A percentile compares a stretch with the other conserved stretches of the same genome.
Evolutionary conservation across 495 filamentous ascomycete species (phyloP).

Genomic region (Bryoglossum gracile): DNA sequence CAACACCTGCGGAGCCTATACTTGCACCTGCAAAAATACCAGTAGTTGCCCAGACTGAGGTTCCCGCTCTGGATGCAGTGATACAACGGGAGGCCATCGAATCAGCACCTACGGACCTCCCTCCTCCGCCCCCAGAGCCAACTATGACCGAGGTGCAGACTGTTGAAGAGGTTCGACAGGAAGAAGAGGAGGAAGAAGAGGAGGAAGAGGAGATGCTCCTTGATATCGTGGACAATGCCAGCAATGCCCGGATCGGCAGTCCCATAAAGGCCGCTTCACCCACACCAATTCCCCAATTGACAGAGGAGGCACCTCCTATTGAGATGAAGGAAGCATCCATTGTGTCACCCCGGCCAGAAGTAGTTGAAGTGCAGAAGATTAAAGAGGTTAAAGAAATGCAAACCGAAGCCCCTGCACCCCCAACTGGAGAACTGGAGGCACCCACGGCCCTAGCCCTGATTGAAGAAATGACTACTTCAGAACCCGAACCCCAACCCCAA

Average conservation of each 20-base stretch:
- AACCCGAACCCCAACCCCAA: not conserved
- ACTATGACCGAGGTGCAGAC: slow-evolving; percentile 4
- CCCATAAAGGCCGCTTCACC: not conserved
- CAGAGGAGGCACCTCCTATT: not conserved
- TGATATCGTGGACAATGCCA: slow-evolving; percentile 15
- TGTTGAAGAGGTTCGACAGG: slow-evolving; percentile 4
- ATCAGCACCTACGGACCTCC: slow-evolving; percentile 6
- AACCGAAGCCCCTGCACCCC: not conserved
- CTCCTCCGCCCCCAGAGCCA: slow-evolving; percentile 17
- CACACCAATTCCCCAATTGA: not conserved
- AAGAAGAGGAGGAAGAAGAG: slow-evolving; percentile 13
- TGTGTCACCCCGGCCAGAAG: not conserved
- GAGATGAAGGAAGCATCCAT: not conserved
- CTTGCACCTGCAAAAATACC: not conserved
- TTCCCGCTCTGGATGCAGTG: slow-evolving; percentile 10
- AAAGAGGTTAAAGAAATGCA: not conserved
- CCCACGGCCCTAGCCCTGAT: not conserved
- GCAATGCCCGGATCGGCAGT: slow-evolving; percentile 6
- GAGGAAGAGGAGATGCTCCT: slow-evolving; percentile 22
- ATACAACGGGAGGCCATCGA: slow-evolving; percentile 12
- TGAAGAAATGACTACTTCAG: not conserved
- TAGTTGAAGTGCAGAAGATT: not conserved
- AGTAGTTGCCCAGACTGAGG: not conserved
- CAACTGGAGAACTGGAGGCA: not conserved
- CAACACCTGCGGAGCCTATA: not conserved